A percentile compares a stretch with the other conserved stretches of the same genome.
These are phyloP conservation scores for Fulvia fulva DNA, from an alignment of 2,329 filamentous ascomycete genomes.

Conservation along the genomic window DNA sequence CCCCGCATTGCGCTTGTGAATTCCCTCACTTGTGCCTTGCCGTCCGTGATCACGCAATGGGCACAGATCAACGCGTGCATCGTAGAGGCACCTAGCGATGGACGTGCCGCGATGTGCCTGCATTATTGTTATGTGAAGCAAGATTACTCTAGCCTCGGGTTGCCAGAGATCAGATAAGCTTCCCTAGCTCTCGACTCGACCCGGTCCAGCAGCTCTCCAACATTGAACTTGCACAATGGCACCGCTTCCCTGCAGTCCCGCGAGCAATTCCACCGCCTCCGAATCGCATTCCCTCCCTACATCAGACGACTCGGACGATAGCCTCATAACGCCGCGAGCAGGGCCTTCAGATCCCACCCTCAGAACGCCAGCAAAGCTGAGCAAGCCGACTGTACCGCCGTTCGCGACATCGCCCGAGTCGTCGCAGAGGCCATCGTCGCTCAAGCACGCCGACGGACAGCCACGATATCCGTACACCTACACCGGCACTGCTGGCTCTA, in stretches of 20 bases:
- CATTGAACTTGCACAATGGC: no score
- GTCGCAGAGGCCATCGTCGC: not conserved
- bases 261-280: constrained; percentile 30
- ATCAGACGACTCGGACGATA: constrained; percentile 30
- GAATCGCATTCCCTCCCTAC: constrained; percentile 22
- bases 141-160: no score
- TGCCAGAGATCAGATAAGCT: not conserved
- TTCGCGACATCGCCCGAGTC: constrained; percentile 9
- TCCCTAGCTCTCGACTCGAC: constrained; percentile 3
- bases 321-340: constrained; percentile 32
- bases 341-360: constrained; percentile 30
- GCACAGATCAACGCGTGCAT: not conserved
- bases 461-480: constrained; percentile 18
- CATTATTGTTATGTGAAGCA: no score
- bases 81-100: not conserved
- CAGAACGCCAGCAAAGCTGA: constrained; percentile 27
- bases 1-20: no score
- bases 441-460: constrained; percentile 13
- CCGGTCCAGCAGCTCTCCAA: not conserved
- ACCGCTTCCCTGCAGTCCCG: constrained; percentile 33
- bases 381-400: constrained; percentile 22
- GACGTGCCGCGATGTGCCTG: not conserved
- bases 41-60: not conserved
- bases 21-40: no score
- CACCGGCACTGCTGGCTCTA: not conserved